Evolutionary conservation across 768 basidiomycete genomes (phyloP), one percentile per base, ranked within the genome.

Genomic region (Lyophyllum shimeji): DNA sequence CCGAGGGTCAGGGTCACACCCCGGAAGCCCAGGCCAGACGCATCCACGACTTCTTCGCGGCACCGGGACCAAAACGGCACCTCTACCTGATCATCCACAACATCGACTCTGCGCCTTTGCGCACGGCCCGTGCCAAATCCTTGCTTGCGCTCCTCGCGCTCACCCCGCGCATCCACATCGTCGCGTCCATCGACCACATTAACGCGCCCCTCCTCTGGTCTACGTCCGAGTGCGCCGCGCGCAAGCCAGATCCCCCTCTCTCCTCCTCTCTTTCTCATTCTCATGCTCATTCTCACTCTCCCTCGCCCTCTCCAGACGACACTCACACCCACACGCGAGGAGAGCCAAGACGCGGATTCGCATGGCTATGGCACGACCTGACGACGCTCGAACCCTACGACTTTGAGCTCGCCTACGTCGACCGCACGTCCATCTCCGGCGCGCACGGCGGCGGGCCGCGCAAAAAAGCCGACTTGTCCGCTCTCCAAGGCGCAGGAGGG

Each of bases 321-420:
- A n/a, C n/a, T n/a, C n/a, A n/a, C n/a, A n/a, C 60, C 15, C 50
- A 29, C 29, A 63, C 17, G 8, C 61, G 6, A n/a, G n/a, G n/a
- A n/a, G 62, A 67, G 7, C 68, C 69, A 49, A 55, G 70, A 33
- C 78, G 78, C 31, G 87, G 87, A 8, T 88, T 83, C 66, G 72
- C 83, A 1, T 93, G 91, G 85, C 74, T 94, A 15, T 93, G 92
- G 85, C 93, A 98, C 71, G 93, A 96, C 70, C 70, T 93, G 21
- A 93, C 94, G 3, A 97, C 96, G 1, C 87, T 95, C 60, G 75
- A 73, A 15, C 77, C 90, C 1, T 97, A 95, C 75, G 86, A 90
- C 67, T 78, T 81, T 57, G 95, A 98, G 67, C 79, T 91, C 37
- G 76, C 82, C 0, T 83, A 76, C 49, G 82, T 82, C 20, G 86